phyloP scores from a whole-genome alignment of 192 early-diverging fungal species.

The Ambispora gerdemannii region DNA sequence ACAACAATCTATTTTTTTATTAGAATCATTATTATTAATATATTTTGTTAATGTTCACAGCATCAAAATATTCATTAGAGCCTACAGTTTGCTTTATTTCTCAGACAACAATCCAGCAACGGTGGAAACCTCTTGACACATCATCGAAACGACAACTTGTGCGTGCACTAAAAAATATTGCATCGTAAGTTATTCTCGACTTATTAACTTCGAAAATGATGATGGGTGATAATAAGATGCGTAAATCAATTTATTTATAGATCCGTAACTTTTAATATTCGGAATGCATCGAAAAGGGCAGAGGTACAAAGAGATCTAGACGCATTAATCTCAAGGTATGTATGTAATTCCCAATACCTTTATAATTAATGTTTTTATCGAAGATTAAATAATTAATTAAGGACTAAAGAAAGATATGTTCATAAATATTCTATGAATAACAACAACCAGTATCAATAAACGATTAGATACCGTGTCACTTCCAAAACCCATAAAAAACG shows the following conservation, averaged over 20 bases:
- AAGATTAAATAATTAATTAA: neutral
- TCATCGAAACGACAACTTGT: neutral
- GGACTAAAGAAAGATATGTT: no score
- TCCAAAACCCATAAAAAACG: neutral
- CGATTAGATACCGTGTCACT: neutral
- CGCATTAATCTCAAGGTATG: neutral
- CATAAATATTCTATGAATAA: no score
- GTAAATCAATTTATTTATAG: neutral
- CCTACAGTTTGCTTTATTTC: neutral
- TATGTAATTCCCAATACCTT: neutral
- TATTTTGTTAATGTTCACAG: no score
- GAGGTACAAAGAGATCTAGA: neutral
- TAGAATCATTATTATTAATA: no score
- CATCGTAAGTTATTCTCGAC: neutral
- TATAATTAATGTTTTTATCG: neutral
- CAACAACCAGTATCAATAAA: neutral
- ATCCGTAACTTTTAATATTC: neutral
- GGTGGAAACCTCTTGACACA: neutral
- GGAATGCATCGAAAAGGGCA: neutral
- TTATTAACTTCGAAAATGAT: no score
- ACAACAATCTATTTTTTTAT: no score
- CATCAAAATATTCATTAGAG: no score
- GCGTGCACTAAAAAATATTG: slow-evolving; percentile 26
- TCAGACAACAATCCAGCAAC: neutral
- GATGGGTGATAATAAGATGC: no score